phyloP scores from a whole-genome alignment of 768 basidiomycete species.

The Amanita pallidorosea region DNA sequence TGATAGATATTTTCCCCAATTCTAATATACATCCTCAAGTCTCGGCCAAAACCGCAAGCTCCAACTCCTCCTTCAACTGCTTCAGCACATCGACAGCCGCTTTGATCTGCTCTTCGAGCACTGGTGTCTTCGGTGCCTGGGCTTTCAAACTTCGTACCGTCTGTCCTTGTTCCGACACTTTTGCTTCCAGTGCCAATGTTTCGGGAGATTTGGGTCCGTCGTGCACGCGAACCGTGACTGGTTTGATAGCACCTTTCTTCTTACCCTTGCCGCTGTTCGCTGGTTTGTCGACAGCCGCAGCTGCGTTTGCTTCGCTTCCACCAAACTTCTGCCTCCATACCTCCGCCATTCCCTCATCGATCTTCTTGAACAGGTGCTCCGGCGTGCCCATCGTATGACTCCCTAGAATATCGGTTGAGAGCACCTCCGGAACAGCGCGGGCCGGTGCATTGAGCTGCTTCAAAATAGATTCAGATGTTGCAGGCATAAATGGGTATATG shows the following conservation, averaged over 20 bases:
- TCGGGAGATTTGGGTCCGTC: slow-evolving; percentile 63
- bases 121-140: slow-evolving; percentile 44
- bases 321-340: slow-evolving; percentile 75
- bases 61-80: slow-evolving; percentile 49
- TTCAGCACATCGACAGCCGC: slow-evolving; percentile 55
- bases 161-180: slow-evolving; percentile 68
- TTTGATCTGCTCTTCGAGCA: slow-evolving; percentile 52
- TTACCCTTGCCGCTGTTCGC: slow-evolving; percentile 25
- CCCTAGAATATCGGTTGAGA: slow-evolving; percentile 74
- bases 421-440: slow-evolving; percentile 60
- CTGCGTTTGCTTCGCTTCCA: slow-evolving; percentile 34
- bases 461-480: slow-evolving; percentile 73
- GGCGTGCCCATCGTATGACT: slow-evolving; percentile 83
- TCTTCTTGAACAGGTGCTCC: slow-evolving; percentile 86
- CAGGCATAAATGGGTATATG: slow-evolving; percentile 94
- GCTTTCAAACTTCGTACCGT: slow-evolving; percentile 64
- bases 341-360: slow-evolving; percentile 84
- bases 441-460: slow-evolving; percentile 83
- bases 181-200: slow-evolving; percentile 58
- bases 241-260: slow-evolving; percentile 41
- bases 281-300: not conserved
- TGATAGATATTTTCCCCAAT: too few species aligned
- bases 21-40: not conserved
- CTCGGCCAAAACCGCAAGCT: not conserved
- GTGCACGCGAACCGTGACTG: slow-evolving; percentile 25